Conservation (phyloP, 2,329 filamentous ascomycete species). For the Pseudonectria foliicola region DNA sequence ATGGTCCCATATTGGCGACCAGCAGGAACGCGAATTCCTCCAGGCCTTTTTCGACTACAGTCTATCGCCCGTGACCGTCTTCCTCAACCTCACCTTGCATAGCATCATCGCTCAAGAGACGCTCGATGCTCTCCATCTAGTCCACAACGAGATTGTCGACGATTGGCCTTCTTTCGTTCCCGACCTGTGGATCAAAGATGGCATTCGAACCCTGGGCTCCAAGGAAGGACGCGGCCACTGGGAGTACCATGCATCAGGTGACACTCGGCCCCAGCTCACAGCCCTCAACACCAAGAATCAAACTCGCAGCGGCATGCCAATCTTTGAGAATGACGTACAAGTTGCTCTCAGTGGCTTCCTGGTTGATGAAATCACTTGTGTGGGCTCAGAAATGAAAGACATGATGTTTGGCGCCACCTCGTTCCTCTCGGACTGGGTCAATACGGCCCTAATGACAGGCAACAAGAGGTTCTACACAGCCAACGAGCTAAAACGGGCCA, state of each 20-base stretch:
- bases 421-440: slow-evolving; percentile 10
- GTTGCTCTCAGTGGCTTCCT: slow-evolving; percentile 4
- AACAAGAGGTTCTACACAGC: slow-evolving; percentile 7
- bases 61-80: slow-evolving; percentile 4
- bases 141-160: slow-evolving; percentile 2
- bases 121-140: slow-evolving; percentile 4
- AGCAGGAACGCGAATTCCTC: slow-evolving; percentile 6
- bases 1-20: slow-evolving; percentile 7
- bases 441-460: slow-evolving; percentile 5
- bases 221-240: slow-evolving; percentile 3
- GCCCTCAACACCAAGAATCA: slow-evolving; percentile 2
- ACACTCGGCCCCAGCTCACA: slow-evolving; percentile 4
- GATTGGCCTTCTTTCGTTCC: slow-evolving; percentile 9
- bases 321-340: slow-evolving; percentile 7
- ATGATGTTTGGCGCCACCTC: slow-evolving; percentile 3
- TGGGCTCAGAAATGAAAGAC: slow-evolving; percentile 8
- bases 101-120: slow-evolving; percentile 6
- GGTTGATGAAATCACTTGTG: slow-evolving; percentile 4
- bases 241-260: slow-evolving; percentile 7
- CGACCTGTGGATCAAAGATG: slow-evolving; percentile 2
- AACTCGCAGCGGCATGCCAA: slow-evolving; percentile 3
- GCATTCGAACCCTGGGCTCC: slow-evolving; percentile 3
- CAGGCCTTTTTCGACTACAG: slow-evolving; percentile 9
- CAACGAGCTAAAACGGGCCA: slow-evolving; percentile 4
- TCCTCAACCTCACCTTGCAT: slow-evolving; percentile 7